Evolutionary conservation across 2,329 filamentous ascomycete genomes (phyloP), one percentile per base, ranked within the genome.

Genomic region (Fusarium udum): DNA sequence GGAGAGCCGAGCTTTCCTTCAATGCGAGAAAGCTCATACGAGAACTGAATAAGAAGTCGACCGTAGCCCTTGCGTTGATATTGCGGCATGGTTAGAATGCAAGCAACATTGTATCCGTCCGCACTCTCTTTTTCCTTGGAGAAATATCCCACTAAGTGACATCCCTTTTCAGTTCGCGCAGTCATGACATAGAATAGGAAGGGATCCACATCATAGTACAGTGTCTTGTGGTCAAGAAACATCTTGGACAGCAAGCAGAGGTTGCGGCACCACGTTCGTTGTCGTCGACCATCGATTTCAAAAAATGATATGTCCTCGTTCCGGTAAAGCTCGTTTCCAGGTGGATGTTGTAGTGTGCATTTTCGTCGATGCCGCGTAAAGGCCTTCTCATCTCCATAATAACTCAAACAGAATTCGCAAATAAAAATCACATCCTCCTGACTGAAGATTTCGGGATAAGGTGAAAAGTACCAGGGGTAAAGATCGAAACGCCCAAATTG

Each of bases 131-230:
- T 99, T 82, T 99, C 96, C 81, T 99, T 99, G 63, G 93, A 97
- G 82, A 99, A 99, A 80, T 98, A 99, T n/a, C 96, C 96, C n/a
- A 99, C 93, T 56, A 99, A 89, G 79, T 98, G 96, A 78, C 93
- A 96, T 20, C 96, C 96, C 77, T 95, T 92, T 56, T 97, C 94
- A 73, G 95, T 93, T 75, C 93, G 91, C 45, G 92, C 92, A 32
- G 94, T 94, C 95, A 99, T 98, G 82, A 97, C 95, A 83, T 99
- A 99, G 85, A 99, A 99, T 40, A 99, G 85, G 80, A 99, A 99
- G 0, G 96, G 96, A 73, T 99, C 96, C n/a, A 99, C 96, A 78
- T 99, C 96, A 84, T 99, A 99, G 85, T 98, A 99, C 13, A 99
- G 90, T 10, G 96, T 98, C 83, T 99, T 99, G 82, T 98, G 97